Evolutionary conservation across 148 eudicot species (phyloP), one percentile per base, ranked within the genome.

Genomic region (Tetragonia tetragonoides): DNA sequence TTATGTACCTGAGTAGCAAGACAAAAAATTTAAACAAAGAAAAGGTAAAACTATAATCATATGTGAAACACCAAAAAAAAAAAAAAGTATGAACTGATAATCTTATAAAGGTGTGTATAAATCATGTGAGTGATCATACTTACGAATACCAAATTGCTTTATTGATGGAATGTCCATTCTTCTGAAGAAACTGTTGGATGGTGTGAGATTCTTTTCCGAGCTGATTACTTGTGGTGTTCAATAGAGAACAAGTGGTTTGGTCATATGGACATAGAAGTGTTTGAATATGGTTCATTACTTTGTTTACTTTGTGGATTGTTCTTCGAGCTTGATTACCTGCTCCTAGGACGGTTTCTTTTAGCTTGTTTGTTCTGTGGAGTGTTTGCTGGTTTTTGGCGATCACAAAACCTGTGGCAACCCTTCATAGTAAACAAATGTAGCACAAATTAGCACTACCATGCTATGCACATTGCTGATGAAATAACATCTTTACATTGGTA

Each of bases 231-330:
- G 90, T 88, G 14, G 74, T 69, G 60, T 89, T 86, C 80, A 93
- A 81, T 9, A 89, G 70, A 23, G 7, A 3, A 40, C 83, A 74
- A 39, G 87, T 86, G 21, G 70, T 51, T 17, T 81, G 75, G 82
- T 92, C 91, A 53, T 92, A 92, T 6, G 90, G 91, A 70, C 82
- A 74, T 46, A 92, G 69, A 72, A 80, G 79, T 21, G 39, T 56
- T 66, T 83, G 85, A 73, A 92, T 92, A 12, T 79, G 54, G 37
- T 60, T 61, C 83, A 92, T 84, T 10, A 75, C 70, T 70, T 72
- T 83, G 44, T 75, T 87, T 7, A 90, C 90, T 68, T 67, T 85
- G 71, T 76, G 81, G 38, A 90, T 89, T 62, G 82, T 75, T 81
- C 66, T 78, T 18, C 83, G 81, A 39, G 94, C 85, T 60, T 83